Base-by-base conservation (phyloP, 371 early-diverging fungal genomes). In the Polyrhizophydium stewartii region DNA sequence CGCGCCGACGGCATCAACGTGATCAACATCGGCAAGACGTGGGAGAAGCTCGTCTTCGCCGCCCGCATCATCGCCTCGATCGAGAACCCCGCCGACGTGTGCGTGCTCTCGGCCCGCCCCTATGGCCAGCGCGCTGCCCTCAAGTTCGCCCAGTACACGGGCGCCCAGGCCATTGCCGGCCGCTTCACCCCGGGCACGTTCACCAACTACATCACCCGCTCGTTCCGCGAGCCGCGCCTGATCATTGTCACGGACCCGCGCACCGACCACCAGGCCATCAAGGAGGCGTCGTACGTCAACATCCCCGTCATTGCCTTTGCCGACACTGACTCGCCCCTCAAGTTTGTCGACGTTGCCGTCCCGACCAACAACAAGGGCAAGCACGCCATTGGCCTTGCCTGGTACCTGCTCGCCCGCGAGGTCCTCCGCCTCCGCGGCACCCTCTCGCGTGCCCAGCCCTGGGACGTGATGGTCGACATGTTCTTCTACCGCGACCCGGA, bases 161-260 rank as follows among this genome's bases (percentile, higher is more conserved):
- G 97, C 62, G 93, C 94, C 56, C 93, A 93, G 74, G 95, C 98
- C 72, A 90, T 97, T 64, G 97, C 97, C 59, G 99, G 98, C 76
- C 92, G 98, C 68, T 99, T 99, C 91, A 97, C 99, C 73, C 99
- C 99, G 66, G 99, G 99, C 85, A 97, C 95, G 77, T 99, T 99
- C 86, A 99, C 99, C 74, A 99, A 99, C 85, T 93, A 97, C 85
- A 93, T 92, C 81, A 98, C 99, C 68, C 96, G 94, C 71, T 84
- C 93, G 61, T 96, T 98, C 89, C 90, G 91, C 76, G 99, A 99
- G 81, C 99, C 99, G 66, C 89, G 97, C 61, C 75, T 99, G 63
- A 89, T 99, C 75, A 87, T 99, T 69, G 94, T 94, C 64, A 92
- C 98, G 62, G 99, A 99, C 85, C 96, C 99, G 67, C 89, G 88